These are phyloP conservation scores for Microsporum ferrugineum DNA, from an alignment of 2,329 filamentous ascomycete species.

Conservation along the genomic window DNA sequence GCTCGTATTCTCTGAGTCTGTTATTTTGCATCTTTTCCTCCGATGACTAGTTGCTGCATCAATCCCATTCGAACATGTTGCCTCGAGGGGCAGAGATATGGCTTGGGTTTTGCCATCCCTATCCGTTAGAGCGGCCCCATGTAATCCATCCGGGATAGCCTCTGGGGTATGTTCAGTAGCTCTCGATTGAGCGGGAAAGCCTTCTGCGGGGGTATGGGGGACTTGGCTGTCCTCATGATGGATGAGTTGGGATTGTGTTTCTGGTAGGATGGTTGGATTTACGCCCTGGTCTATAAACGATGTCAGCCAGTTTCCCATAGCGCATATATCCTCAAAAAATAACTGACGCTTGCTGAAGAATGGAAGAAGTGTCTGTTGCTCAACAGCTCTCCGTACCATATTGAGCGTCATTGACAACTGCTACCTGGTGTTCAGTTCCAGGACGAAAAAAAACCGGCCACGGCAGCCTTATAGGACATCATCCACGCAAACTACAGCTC, in stretches of 20 bases:
- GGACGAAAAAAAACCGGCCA: too few relatives aligned
- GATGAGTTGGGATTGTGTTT: background rate
- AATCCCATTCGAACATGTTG: background rate
- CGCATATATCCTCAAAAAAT: background rate
- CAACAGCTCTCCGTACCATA: slow-evolving; percentile 22
- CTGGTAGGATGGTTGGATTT: background rate
- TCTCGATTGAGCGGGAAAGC: background rate
- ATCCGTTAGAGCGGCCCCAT: background rate
- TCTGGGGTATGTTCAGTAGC: background rate
- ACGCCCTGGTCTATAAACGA: background rate
- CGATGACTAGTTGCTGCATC: background rate
- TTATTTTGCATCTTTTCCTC: background rate
- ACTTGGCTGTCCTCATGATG: background rate
- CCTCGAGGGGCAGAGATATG: background rate
- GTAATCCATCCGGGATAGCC: background rate
- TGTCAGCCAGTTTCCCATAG: background rate
- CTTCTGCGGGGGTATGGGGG: background rate
- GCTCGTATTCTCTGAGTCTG: background rate
- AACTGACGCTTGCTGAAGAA: slow-evolving; percentile 32
- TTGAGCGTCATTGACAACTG: slow-evolving; percentile 2
- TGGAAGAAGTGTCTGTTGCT: slow-evolving; percentile 30
- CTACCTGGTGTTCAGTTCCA: background rate
- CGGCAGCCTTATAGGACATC: background rate
- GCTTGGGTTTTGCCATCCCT: background rate
- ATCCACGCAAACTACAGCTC: background rate